Evolutionary conservation across 108 stramenopile genomes (phyloP), one percentile per base, ranked within the genome.

Genomic region (Nitzschia sp.): DNA sequence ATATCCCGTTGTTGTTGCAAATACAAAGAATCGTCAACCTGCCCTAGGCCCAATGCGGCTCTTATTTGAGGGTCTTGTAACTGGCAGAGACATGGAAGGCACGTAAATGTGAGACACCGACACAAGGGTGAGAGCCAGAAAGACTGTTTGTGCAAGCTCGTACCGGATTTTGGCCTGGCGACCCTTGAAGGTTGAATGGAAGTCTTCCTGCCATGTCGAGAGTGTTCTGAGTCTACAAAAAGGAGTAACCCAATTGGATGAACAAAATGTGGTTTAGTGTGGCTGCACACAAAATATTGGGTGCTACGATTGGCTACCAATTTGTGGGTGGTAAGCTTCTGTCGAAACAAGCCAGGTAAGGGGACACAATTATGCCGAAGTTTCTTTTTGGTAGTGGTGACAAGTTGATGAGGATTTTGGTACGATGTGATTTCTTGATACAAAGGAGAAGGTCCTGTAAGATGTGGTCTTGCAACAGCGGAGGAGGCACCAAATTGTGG

Each of bases 31-130:
- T 65, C 78, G 53, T 74, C 77, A 15, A 65, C 60, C 10, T 61
- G 64, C n/a, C 71, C 44, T 37, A 84, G 41, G 7, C 77, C 83
- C 41, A 84, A 54, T 11, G 83, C 83, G 40, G 79, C 76, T 66
- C 79, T 50, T 29, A 79, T 53, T 55, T 76, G 82, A 38, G 76
- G 63, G 42, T 70, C 54, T 25, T 51, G 53, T 25, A 57, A 20
- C 57, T 69, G 14, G 21, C 0, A 26, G 25, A 53, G 11, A 65
- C 3, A 37, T 7, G 52, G 3, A 1, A 34, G 29, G 29, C 3
- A 5, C 5, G 12, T 3, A 54, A 54, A 2, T 15, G 19, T 15
- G 1, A 50, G 48, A 50, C 29, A n/a, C n/a, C n/a, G n/a, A n/a
- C n/a, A n/a, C n/a, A n/a, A 3, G 29, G 29, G 5, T 5, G 5